These are phyloP conservation scores for Escovopsis sp. DNA, from an alignment of 2,329 filamentous ascomycete species.

Conservation along the genomic window DNA sequence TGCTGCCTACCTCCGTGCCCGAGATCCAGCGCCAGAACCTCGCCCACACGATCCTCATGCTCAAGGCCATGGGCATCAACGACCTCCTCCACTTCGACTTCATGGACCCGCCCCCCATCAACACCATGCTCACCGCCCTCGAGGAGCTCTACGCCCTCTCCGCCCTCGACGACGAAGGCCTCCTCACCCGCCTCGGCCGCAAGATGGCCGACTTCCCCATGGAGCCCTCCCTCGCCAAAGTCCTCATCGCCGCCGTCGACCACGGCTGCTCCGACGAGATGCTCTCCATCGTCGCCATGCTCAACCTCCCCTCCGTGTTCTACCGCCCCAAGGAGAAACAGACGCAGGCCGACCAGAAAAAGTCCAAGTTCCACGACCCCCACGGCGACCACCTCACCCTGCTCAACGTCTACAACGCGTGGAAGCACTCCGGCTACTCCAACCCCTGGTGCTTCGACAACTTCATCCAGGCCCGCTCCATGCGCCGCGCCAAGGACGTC, in stretches of 20 bases:
- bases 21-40: conserved; percentile 94
- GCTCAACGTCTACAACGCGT: conserved; percentile 93
- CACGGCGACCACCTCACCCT: conserved; percentile 88
- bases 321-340: conserved; percentile 97
- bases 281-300: conserved; percentile 86
- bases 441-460: conserved; percentile 95
- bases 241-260: conserved; percentile 75
- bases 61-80: conserved; percentile 99
- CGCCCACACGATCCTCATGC: conserved; percentile 84
- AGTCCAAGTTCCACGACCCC: conserved; percentile 91
- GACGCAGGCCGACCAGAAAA: conserved; percentile 90
- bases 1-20: conserved; percentile 89
- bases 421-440: conserved; percentile 72
- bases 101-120: conserved; percentile 95
- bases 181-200: conserved; percentile 77
- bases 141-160: conserved; percentile 90
- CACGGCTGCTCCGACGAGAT: conserved; percentile 86
- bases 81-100: conserved; percentile 96
- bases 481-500: conserved; percentile 82
- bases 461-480: conserved; percentile 83
- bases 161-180: conserved; percentile 85
- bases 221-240: conserved; percentile 84
- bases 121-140: conserved; percentile 91
- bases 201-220: conserved; percentile 99
- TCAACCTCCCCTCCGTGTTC: conserved; percentile 75